Conservation (phyloP, 179 eudicot species). For the Patellifolia procumbens region DNA sequence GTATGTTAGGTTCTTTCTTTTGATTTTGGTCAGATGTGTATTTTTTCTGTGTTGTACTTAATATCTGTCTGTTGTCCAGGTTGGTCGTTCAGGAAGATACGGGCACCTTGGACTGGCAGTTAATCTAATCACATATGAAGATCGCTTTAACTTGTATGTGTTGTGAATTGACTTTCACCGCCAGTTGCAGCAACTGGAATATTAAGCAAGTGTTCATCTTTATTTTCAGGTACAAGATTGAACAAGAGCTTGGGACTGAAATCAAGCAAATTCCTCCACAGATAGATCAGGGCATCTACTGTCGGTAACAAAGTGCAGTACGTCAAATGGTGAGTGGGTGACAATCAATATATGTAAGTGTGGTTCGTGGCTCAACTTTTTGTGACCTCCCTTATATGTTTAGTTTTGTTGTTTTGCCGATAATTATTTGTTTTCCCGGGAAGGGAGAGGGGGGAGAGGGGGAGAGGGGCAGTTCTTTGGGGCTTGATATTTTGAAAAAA, state of each 20-base stretch:
- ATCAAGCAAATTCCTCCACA: constrained; percentile 95
- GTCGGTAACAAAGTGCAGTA: constrained; percentile 38
- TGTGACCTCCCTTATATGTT: neutral
- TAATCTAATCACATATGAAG: constrained; percentile 93
- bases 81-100: constrained; percentile 97
- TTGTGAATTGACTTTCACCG: neutral
- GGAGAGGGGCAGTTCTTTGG: neutral
- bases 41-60: neutral
- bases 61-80: constrained; percentile 39
- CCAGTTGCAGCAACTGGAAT: neutral
- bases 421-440: neutral
- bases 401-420: neutral
- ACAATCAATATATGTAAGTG: neutral
- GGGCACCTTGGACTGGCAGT: constrained; percentile 97
- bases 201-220: constrained; percentile 12
- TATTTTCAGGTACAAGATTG: constrained; percentile 72
- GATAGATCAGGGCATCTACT: constrained; percentile 90
- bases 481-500: neutral
- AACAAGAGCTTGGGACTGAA: constrained; percentile 97
- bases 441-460: neutral
- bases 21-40: neutral
- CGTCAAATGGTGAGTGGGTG: constrained; percentile 29
- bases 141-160: constrained; percentile 91
- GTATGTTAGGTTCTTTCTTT: constrained; percentile 40
- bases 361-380: neutral